phyloP scores from a whole-genome alignment of 129 eudicot genomes.

The Lactuca saligna region DNA sequence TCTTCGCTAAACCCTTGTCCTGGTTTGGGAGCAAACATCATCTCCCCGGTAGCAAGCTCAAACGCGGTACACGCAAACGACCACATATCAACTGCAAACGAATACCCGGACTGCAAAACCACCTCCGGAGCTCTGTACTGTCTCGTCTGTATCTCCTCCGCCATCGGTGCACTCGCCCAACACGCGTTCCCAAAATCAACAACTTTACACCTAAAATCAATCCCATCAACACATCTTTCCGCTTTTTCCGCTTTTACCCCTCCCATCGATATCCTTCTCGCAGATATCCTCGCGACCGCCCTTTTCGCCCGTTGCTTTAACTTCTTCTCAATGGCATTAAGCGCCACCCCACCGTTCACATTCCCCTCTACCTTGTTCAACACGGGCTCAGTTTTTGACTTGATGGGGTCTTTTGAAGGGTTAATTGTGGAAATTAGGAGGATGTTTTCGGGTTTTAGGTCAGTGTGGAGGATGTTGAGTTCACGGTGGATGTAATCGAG shows the following conservation, averaged over 20 bases:
- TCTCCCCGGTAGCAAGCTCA: conserved; percentile 99
- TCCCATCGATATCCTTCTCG: conserved; percentile 58
- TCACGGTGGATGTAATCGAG: conserved; percentile 85
- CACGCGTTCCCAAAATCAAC: conserved; percentile 99
- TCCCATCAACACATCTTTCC: conserved; percentile 73
- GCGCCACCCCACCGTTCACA: conserved; percentile 52
- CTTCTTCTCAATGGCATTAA: conserved; percentile 66
- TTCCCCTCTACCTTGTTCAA: conserved; percentile 80
- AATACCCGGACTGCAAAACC: conserved; percentile 72
- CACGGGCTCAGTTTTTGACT: conserved; percentile 64
- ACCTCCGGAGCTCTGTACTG: conserved; percentile 98
- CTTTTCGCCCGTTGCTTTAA: conserved; percentile 91
- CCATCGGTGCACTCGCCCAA: conserved; percentile 70
- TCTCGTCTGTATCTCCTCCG: conserved; percentile 95
- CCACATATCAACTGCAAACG: conserved; percentile 93
- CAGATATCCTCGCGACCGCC: conserved; percentile 87
- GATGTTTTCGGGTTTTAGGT: conserved; percentile 93
- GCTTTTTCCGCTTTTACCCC: conserved; percentile 48
- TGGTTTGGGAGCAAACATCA: conserved; percentile 91
- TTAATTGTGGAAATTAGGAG: conserved; percentile 82
- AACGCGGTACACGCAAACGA: conserved; percentile 97
- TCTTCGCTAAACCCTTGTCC: conserved; percentile 91
- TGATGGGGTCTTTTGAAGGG: conserved; percentile 81
- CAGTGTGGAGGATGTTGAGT: conserved; percentile 78
- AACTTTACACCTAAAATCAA: conserved; percentile 76